These are phyloP conservation scores for Dissophora globulifera DNA, from an alignment of 192 early-diverging fungal species.

Conservation along the genomic window DNA sequence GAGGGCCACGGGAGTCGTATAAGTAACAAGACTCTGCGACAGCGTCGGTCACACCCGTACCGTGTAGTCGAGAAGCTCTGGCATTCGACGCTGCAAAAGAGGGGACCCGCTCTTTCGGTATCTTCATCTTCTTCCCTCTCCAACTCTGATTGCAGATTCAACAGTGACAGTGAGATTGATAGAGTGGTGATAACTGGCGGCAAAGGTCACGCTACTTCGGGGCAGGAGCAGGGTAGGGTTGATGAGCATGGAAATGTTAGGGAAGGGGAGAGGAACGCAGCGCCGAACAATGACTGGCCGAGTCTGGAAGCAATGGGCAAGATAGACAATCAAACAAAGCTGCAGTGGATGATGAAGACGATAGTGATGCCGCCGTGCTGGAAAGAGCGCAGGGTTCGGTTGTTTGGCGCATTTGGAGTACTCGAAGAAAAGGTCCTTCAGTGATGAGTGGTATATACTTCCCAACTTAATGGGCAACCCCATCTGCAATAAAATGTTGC, in stretches of 20 bases:
- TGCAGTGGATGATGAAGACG: constrained; percentile 34
- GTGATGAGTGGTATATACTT: background rate
- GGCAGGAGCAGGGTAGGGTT: too few species aligned
- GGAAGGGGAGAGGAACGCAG: background rate
- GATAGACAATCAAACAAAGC: constrained; percentile 31
- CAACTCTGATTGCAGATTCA: background rate
- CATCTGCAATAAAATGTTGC: too few species aligned
- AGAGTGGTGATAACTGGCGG: background rate
- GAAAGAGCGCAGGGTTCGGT: constrained; percentile 34
- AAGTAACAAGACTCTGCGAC: background rate
- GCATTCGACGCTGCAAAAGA: constrained; percentile 37
- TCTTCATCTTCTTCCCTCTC: background rate
- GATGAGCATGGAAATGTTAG: too few species aligned
- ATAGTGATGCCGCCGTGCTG: constrained; percentile 35
- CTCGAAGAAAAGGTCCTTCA: constrained; percentile 35
- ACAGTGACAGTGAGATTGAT: constrained; percentile 3
- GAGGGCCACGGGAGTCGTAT: background rate
- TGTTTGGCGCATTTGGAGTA: constrained; percentile 31
- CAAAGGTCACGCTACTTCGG: too few species aligned
- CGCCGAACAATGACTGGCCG: constrained; percentile 8
- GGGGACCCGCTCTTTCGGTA: background rate
- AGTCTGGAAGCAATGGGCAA: constrained; percentile 8
- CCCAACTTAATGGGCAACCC: too few species aligned
- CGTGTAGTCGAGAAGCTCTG: constrained; percentile 37
- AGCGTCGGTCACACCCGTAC: constrained; percentile 10